Evolutionary conservation across 352 stramenopile genomes (phyloP), one percentile per base, ranked within the genome.

Genomic region (Blastocystis sp.): DNA sequence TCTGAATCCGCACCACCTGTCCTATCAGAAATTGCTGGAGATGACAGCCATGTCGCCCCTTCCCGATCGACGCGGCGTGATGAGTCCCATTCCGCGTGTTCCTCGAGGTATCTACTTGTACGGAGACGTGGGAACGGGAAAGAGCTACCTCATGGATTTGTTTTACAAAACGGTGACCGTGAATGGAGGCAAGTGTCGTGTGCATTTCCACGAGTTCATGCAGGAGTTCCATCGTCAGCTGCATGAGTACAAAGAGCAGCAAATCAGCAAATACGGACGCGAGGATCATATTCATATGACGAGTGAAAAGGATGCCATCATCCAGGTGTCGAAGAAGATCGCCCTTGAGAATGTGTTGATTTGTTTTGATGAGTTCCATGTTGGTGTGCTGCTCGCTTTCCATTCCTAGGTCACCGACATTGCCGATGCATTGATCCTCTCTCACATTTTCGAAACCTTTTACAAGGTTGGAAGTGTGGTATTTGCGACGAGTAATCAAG

Each of bases 151-250:
- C 14, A 95, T 98, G 92, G 93, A 98, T 87, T 85, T 96, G 21
- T 97, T 98, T 87, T 97, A 93, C 86, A 75, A 90, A 18, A 59
- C 72, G 0, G 42, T 32, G 21, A 7, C 9, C 8, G 73, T 84
- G 54, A 71, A 84, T 48, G 73, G 73, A 69, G 59, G 59, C 24
- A 84, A 84, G n/a, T 84, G 87, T 24, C 90, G 94, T 48, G 92
- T 97, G 73, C 96, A 98, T 87, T 98, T 98, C 87, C 96, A 98
- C 89, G 91, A 94, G 75, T 98, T 98, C 89, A 95, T 98, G 90
- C 88, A 96, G 49, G 92, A 97, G 18, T 92, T 98, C n/a, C 96
- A 98, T 86, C 86, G 90, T 72, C 90, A 92, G 4, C 91, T 98
- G 53, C 92, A 97, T 86, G 44, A 87, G 32, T 89, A 95, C 49